These are phyloP conservation scores for Candida ipomoeae DNA, from an alignment of 805 yeast genomes.

Conservation along the genomic window DNA sequence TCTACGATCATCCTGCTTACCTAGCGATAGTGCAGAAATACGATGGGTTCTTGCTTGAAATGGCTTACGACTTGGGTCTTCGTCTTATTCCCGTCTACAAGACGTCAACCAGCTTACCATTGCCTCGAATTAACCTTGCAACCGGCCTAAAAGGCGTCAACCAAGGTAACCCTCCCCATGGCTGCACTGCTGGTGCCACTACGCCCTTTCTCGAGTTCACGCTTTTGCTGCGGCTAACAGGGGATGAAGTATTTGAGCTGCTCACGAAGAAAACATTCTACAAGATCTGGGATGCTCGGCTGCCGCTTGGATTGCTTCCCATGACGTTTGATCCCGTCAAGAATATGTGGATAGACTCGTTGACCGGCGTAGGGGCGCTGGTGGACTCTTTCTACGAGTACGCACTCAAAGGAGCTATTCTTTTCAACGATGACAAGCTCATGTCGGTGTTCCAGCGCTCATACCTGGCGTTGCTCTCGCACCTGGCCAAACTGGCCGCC, in stretches of 20 bases:
- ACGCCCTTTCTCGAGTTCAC: constrained; percentile 80
- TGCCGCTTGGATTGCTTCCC: constrained; percentile 63
- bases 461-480: constrained; percentile 50
- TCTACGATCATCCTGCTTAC: constrained; percentile 5
- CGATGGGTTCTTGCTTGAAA: constrained; percentile 63
- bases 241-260: constrained; percentile 65
- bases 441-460: constrained; percentile 52
- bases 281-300: constrained; percentile 65
- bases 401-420: constrained; percentile 69
- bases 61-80: constrained; percentile 75
- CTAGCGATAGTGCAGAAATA: constrained; percentile 35
- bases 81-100: constrained; percentile 67
- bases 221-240: constrained; percentile 67
- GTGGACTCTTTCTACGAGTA: constrained; percentile 89
- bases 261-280: constrained; percentile 60
- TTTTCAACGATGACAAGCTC: constrained; percentile 61
- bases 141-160: constrained; percentile 37
- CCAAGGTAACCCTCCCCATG: constrained; percentile 32
- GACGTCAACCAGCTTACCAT: constrained; percentile 62
- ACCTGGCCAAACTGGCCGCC: constrained; percentile 29
- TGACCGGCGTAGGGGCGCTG: constrained; percentile 86
- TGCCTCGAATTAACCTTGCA: constrained; percentile 70
- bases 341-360: constrained; percentile 51
- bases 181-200: constrained; percentile 84
- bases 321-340: constrained; percentile 65